Evolutionary conservation across 1,284 basidiomycete genomes (phyloP), one percentile per base, ranked within the genome.

Genomic region (Leccinum holopus): DNA sequence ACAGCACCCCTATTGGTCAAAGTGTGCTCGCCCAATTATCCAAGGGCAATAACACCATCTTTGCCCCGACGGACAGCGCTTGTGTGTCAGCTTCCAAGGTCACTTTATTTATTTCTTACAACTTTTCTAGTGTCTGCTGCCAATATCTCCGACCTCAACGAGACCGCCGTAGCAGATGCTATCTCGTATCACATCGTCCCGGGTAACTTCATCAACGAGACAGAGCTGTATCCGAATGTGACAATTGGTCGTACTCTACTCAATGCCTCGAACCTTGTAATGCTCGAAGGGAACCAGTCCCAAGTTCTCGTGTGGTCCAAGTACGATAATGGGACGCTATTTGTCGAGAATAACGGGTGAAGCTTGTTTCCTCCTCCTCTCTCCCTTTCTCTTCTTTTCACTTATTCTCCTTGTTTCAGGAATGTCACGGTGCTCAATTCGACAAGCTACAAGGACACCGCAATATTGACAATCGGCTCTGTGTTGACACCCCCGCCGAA

Each of bases 251-350:
- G 86, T 49, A 88, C 90, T 0, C 77, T 87, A 14, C 78, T 90
- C 55, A 83, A 81, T 55, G 78, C 82, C 57, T 69, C 81, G 0
- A 62, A 73, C 0, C 67, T 79, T 18, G 86, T 87, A 4, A 73
- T 70, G 35, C 80, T 89, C 1, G 85, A 86, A 70, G 86, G 81
- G 4, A 79, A 79, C 65, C 78, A 80, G 66, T 77, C 79, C 10
- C 88, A 91, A 68, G 91, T 88, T 7, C 74, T 92, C 11, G 84
- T 83, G 0, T 87, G 86, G 87, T 80, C 84, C 21, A 79, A 78
- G 41, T 67, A 61, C 41, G 68, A 58, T 9, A 77, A 83, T 62
- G 79, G 80, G 21, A 79, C 81, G 1, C 73, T 81, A 6, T 78
- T 80, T 39, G 77, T 88, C 18, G 70, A 87, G 55, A 86, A 88